Evolutionary conservation across 768 basidiomycete genomes (phyloP).

Genomic region (Serendipita sp.): DNA sequence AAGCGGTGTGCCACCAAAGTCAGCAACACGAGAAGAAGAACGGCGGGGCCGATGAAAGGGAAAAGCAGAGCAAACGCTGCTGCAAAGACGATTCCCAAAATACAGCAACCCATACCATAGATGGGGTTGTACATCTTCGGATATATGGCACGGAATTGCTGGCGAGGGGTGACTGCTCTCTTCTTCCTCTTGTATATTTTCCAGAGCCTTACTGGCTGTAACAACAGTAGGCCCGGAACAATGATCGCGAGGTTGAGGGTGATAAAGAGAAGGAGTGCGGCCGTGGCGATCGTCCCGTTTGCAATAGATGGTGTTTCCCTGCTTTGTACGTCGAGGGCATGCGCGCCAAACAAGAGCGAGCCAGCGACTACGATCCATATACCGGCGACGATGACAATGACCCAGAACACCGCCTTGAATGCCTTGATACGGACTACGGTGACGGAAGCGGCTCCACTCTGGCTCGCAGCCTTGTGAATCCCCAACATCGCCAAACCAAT

Average conservation of each 20-base stretch:
- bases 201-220: slow-evolving; percentile 56
- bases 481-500: slow-evolving; percentile 33
- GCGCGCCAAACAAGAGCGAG: slow-evolving; percentile 50
- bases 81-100: slow-evolving; percentile 54
- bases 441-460: slow-evolving; percentile 43
- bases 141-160: slow-evolving; percentile 63
- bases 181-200: slow-evolving; percentile 36
- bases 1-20: slow-evolving; percentile 64
- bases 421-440: slow-evolving; percentile 42
- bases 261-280: slow-evolving; percentile 38
- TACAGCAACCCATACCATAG: slow-evolving; percentile 46
- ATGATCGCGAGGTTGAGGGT: slow-evolving; percentile 50
- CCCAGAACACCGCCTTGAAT: slow-evolving; percentile 48
- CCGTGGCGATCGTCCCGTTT: slow-evolving; percentile 57
- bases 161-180: slow-evolving; percentile 53
- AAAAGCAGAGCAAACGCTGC: slow-evolving; percentile 60
- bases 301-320: slow-evolving; percentile 28
- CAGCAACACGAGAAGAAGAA: slow-evolving; percentile 44
- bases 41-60: slow-evolving; percentile 58
- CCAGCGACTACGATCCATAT: slow-evolving; percentile 52
- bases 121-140: slow-evolving; percentile 55
- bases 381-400: slow-evolving; percentile 34
- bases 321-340: slow-evolving; percentile 31
- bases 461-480: slow-evolving; percentile 36
- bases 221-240: slow-evolving; percentile 48